Conservation (phyloP, 176 grass and related monocot species). For the Bonia amplexicaulis region DNA sequence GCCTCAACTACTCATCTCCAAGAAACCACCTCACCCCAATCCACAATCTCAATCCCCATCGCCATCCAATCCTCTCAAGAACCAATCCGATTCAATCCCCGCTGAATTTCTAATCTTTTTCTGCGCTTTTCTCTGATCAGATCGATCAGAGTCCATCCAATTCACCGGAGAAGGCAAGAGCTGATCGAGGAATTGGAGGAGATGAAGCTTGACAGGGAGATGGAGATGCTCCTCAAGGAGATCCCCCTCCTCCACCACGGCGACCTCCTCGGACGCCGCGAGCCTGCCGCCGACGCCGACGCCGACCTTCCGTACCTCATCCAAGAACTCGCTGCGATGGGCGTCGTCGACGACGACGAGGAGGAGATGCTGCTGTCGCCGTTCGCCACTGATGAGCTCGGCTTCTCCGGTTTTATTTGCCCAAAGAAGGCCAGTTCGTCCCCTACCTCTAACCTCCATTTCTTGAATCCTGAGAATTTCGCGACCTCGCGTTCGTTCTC, state of each 20-base stretch:
- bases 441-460: conserved; percentile 18
- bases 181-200: not conserved
- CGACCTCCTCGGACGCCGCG: not conserved
- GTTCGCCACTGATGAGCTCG: not conserved
- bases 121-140: not conserved
- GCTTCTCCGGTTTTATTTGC: not conserved
- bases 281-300: not conserved
- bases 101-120: not conserved
- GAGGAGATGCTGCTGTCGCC: not conserved
- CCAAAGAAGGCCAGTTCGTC: conserved; percentile 1
- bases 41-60: not conserved
- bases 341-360: conserved; percentile 24
- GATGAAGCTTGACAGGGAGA: conserved; percentile 70
- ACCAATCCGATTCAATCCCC: not conserved
- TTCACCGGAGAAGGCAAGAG: not conserved
- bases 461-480: not conserved
- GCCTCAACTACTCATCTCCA: conserved; percentile 45
- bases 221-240: conserved; percentile 77
- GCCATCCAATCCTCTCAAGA: not conserved
- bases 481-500: conserved; percentile 23
- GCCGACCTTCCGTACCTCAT: conserved; percentile 26
- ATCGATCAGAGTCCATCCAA: not conserved
- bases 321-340: conserved; percentile 34
- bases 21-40: conserved; percentile 36
- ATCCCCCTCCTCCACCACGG: conserved; percentile 49